Base-by-base conservation (phyloP, 2,329 filamentous ascomycete species). In the Ceratocystis cacaofunesta region DNA sequence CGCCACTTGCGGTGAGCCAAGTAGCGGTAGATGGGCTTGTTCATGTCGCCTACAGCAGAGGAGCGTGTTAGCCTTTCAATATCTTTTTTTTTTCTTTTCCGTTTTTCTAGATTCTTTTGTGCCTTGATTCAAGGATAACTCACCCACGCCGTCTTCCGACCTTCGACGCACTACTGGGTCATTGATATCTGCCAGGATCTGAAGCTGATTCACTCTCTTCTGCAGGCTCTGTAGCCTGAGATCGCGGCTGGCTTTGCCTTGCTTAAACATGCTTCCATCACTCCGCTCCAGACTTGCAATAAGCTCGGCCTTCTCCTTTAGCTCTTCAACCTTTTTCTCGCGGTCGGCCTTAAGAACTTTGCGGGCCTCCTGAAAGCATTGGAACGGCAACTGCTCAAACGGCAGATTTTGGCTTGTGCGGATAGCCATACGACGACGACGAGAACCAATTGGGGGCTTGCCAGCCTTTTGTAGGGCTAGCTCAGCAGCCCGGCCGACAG, bases 331-430 rank as follows among this genome's bases (percentile, higher is more conserved):
- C 78, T 96, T 97, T 76, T 92, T 83, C 69, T 85, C 79, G 50
- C 92, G 84, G 74, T 99, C 94, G 65, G 83, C 84, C 64, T 85
- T 81, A 65, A 99, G 79, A 61, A 97, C 77, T 74, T 90, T 89
- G 69, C 92, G 85, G 50, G 94, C 94, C 78, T 96, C 92, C 77
- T 99, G 94, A 78, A 97, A 99, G 76, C 90, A 94, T 80, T 97
- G 92, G 78, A 95, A 99, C 19, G 94, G 94, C 70, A 99, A 79
- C 73, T 92, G 88, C 78, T 96, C 90, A 73, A 99, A 96, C 30
- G 92, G 90, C 62, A 96, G 78, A 68, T 81, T 77, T 46, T 78
- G 82, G 55, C 63, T 62, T 71, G 78, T 83, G 71, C 81, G 84
- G 68, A 92, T 75, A 32, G 88, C 88, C 32, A 85, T 83, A 73